phyloP scores from a whole-genome alignment of 1,284 basidiomycete genomes.

The Irpex lacteus region DNA sequence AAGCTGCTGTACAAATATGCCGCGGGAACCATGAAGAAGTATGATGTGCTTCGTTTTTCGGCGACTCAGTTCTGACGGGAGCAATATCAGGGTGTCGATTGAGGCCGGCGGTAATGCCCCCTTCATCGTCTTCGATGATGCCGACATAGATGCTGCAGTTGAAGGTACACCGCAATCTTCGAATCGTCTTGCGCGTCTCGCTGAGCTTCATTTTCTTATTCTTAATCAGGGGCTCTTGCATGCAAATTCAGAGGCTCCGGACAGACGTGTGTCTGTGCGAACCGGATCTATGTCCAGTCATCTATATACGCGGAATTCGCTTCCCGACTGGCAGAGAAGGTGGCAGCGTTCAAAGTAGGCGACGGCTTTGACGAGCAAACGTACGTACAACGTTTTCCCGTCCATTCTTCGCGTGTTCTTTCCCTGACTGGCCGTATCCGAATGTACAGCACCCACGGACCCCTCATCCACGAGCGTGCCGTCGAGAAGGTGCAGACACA shows the following conservation, averaged over 20 bases:
- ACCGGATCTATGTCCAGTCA: conserved; percentile 85
- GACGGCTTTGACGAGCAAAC: conserved; percentile 81
- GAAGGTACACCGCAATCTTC: conserved; percentile 45
- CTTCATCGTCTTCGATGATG: conserved; percentile 97
- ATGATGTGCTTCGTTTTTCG: conserved; percentile 19
- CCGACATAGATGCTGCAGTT: conserved; percentile 93
- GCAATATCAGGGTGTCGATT: conserved; percentile 60
- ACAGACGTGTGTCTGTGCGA: conserved; percentile 89
- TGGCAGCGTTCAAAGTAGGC: conserved; percentile 89
- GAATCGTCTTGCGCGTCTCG: neutral
- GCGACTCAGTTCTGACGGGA: neutral
- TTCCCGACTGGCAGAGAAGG: conserved; percentile 76
- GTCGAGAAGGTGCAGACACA: conserved; percentile 87
- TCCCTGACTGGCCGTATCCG: neutral
- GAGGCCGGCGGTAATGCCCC: conserved; percentile 91
- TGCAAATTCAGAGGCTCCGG: conserved; percentile 94
- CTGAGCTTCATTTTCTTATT: neutral
- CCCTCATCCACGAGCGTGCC: conserved; percentile 87
- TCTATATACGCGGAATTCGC: conserved; percentile 86
- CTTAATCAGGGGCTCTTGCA: conserved; percentile 61
- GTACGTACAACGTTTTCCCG: conserved; percentile 42
- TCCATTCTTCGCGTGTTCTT: conserved; percentile 3
- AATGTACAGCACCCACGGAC: conserved; percentile 78
- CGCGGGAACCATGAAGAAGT: conserved; percentile 90
- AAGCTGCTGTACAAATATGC: conserved; percentile 87